Evolutionary conservation across 768 basidiomycete genomes (phyloP).

Genomic region (Lentinula aciculospora): DNA sequence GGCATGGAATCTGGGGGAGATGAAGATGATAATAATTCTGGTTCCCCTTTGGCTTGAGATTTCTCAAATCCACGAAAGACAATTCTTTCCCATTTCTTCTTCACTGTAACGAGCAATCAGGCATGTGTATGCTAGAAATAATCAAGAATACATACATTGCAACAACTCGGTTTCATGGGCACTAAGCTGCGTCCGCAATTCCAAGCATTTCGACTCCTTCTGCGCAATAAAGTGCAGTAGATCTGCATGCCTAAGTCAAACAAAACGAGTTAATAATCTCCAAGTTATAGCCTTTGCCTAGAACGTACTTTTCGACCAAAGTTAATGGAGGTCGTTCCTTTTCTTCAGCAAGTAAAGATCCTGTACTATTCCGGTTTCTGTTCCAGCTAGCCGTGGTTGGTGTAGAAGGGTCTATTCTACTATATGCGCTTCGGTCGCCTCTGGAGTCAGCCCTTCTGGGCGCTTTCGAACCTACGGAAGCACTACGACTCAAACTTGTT

Average conservation of each 20-base stretch:
- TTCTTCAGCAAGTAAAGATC: constrained; percentile 11
- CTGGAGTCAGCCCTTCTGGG: background rate
- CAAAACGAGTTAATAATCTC: background rate
- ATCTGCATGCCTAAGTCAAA: constrained; percentile 61
- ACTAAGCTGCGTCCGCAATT: constrained; percentile 69
- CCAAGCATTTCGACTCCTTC: constrained; percentile 80
- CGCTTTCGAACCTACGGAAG: constrained; percentile 13
- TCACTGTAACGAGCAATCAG: constrained; percentile 38
- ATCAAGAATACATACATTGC: constrained; percentile 37
- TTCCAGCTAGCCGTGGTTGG: constrained; percentile 4
- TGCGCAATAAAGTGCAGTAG: constrained; percentile 81
- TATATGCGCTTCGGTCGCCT: background rate
- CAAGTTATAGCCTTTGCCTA: too few species aligned
- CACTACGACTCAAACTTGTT: constrained; percentile 13
- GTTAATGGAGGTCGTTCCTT: constrained; percentile 47
- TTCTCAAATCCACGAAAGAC: constrained; percentile 57
- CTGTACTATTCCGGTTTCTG: constrained; percentile 24
- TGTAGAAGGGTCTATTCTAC: background rate
- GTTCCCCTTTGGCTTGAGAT: constrained; percentile 5
- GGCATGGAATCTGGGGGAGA: constrained; percentile 13
- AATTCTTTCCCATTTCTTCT: constrained; percentile 81
- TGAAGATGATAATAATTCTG: constrained; percentile 11
- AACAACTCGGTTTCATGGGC: constrained; percentile 68
- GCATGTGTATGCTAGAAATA: background rate
- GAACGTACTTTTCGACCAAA: constrained; percentile 64